Evolutionary conservation across 2,329 filamentous ascomycete species (phyloP), one percentile per base, ranked within the genome.

Genomic region (Raffaelea deltoideospora): DNA sequence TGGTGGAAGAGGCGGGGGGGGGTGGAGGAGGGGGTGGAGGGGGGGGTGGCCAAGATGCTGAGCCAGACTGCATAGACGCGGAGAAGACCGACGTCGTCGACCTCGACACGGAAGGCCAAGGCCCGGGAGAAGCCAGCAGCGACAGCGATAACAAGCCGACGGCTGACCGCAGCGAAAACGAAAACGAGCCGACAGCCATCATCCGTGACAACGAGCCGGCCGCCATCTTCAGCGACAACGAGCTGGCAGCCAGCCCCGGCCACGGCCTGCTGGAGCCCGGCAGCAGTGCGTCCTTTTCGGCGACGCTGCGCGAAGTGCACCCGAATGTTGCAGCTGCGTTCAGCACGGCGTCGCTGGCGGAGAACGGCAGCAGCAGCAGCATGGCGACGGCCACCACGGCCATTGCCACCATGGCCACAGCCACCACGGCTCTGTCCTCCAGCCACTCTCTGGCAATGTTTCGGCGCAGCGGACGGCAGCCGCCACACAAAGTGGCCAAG

Each of bases 231-330:
- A n/a, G n/a, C 31, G 24, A 30, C 3, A 3, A 19, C 15, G 17
- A 19, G 14, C n/a, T 18, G n/a, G n/a, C n/a, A n/a, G n/a, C n/a
- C n/a, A n/a, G n/a, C n/a, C n/a, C n/a, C n/a, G n/a, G n/a, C n/a
- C n/a, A n/a, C n/a, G n/a, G n/a, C n/a, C n/a, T n/a, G n/a, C n/a
- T n/a, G n/a, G n/a, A n/a, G n/a, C n/a, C n/a, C n/a, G n/a, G n/a
- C n/a, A 22, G 31, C 27, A 15, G 6, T 23, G 10, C 36, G 30
- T 52, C 53, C 13, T 46, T 60, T 21, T 55, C 53, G 41, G 59
- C 54, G 52, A 69, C 66, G 43, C 59, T 74, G 33, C 64, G 69
- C 29, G 70, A 74, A 49, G 60, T 74, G 26, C 66, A 72, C 49
- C 67, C 67, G 24, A 64, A 56, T 43, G 39, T 60, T 39, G 55